A percentile compares a stretch with the other conserved stretches of the same genome.
These are phyloP conservation scores for Whalleya microplaca DNA, from an alignment of 2,329 filamentous ascomycete species.

Conservation along the genomic window DNA sequence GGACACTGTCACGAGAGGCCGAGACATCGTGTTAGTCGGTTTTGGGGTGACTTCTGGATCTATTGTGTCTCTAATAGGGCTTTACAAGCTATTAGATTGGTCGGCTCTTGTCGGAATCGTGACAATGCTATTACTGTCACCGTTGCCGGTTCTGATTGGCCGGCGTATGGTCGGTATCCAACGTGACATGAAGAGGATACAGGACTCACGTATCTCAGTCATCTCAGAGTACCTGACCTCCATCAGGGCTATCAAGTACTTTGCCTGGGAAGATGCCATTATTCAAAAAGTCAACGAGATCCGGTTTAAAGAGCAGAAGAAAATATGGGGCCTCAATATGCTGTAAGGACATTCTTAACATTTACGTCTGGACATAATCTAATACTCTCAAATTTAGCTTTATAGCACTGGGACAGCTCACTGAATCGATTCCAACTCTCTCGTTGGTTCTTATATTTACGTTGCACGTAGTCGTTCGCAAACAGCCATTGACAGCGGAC, in stretches of 20 bases:
- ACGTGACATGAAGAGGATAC: conserved; percentile 56
- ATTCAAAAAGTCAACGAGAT: conserved; percentile 54
- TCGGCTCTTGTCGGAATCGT: conserved; percentile 55
- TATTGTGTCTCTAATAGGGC: conserved; percentile 51
- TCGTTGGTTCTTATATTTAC: conserved; percentile 59
- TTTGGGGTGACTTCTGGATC: conserved; percentile 53
- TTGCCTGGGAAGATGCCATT: conserved; percentile 61
- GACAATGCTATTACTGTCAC: conserved; percentile 51
- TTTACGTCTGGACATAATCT: conserved; percentile 4
- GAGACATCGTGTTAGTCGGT: conserved; percentile 53
- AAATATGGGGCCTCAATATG: conserved; percentile 57
- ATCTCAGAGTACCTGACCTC: conserved; percentile 62
- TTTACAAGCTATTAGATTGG: conserved; percentile 61
- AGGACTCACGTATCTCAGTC: conserved; percentile 60
- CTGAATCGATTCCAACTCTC: conserved; percentile 55
- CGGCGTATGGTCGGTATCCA: conserved; percentile 55
- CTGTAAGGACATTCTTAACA: conserved; percentile 40
- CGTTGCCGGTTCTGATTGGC: conserved; percentile 54
- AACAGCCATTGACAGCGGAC: conserved; percentile 55
- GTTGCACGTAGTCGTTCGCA: conserved; percentile 52
- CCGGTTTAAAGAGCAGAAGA: conserved; percentile 55
- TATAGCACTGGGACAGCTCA: conserved; percentile 49
- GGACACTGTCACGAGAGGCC: conserved; percentile 55
- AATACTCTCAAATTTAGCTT: conserved; percentile 22
- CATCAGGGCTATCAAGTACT: conserved; percentile 63